Base-by-base conservation (phyloP, 495 filamentous ascomycete genomes). In the Delitschia confertaspora region DNA sequence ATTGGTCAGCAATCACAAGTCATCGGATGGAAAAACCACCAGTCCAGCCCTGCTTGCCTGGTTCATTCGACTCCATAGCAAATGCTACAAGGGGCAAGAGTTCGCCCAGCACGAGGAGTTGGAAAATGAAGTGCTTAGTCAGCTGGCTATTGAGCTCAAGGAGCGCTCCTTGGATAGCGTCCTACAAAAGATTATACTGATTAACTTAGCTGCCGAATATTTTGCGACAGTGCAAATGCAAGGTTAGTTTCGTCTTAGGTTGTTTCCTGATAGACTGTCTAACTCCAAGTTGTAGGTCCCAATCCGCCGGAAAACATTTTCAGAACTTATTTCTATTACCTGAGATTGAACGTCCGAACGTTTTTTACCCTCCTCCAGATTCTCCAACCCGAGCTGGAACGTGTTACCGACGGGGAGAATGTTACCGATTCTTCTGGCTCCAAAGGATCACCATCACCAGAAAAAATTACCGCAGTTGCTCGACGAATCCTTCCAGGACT, bases 61-160 rank as follows among this genome's bases (percentile, higher is more conserved):
- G 83, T 95, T 95, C 52, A 75, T 93, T 48, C 80, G 85, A 50
- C 74, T 96, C 23, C 89, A 95, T 60, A 83, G 84, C 11, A 79
- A 79, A 55, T 88, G 82, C 62, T 91, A 80, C 51, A 76, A 76
- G 37, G 87, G 87, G 2, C 67, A 64, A 25, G 75, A 76, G 41
- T 80, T 89, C 55, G 61, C 72, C 1, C 75, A 80, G 49, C 83
- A 88, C 48, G 77, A 85, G 36, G 88, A 89, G 59, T 67, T 96
- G 6, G 89, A 96, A 64, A 79, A 74, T 40, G 85, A 93, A 56
- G 83, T 95, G 6, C 66, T 94, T 33, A 78, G 78, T 51, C 83
- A 85, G 32, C 63, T 94, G 18, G 72, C 75, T 35, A 68, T 82
- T 37, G 78, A 85, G 21, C 62, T 93, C 30, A 88, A 85, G 57